Conservation (phyloP, 2,329 filamentous ascomycete genomes). For the Ceratocystis cubensis region DNA sequence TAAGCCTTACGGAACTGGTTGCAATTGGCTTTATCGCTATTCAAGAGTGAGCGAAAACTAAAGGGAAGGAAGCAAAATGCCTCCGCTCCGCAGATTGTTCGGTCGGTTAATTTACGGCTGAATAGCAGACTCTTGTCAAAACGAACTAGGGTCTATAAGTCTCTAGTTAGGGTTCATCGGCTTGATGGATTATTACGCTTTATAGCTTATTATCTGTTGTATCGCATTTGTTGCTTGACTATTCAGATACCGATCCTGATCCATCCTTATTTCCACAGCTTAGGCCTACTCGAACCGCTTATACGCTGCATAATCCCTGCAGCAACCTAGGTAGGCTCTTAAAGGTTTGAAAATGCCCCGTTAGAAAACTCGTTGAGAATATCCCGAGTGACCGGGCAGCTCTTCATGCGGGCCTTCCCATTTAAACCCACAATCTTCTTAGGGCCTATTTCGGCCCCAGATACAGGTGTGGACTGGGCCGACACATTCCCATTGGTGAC, state of each 20-base stretch:
- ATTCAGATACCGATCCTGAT: too few species aligned
- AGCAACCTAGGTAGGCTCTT: too few species aligned
- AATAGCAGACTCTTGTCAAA: not conserved
- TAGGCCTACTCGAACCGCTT: not conserved
- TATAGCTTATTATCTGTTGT: too few species aligned
- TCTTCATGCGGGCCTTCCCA: conserved; percentile 49
- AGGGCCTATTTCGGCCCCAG: conserved; percentile 30
- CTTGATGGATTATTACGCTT: too few species aligned
- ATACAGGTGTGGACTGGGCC: conserved; percentile 26
- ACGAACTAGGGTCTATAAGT: not conserved
- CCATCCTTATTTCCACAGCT: too few species aligned
- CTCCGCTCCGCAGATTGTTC: not conserved
- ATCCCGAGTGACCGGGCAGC: conserved; percentile 58
- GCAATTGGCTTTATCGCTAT: not conserved
- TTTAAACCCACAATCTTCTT: conserved; percentile 46
- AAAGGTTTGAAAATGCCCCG: not conserved
- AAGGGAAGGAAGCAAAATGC: not conserved
- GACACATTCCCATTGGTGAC: too few species aligned
- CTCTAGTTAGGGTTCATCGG: too few species aligned
- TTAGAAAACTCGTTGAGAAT: conserved; percentile 53
- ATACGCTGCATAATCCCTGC: not conserved
- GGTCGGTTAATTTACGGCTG: not conserved
- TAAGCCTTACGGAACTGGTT: not conserved
- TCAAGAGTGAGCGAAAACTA: not conserved
- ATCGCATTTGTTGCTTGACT: too few species aligned